Conservation (phyloP, 352 stramenopile species). For the Saprolegnia parasitica region DNA sequence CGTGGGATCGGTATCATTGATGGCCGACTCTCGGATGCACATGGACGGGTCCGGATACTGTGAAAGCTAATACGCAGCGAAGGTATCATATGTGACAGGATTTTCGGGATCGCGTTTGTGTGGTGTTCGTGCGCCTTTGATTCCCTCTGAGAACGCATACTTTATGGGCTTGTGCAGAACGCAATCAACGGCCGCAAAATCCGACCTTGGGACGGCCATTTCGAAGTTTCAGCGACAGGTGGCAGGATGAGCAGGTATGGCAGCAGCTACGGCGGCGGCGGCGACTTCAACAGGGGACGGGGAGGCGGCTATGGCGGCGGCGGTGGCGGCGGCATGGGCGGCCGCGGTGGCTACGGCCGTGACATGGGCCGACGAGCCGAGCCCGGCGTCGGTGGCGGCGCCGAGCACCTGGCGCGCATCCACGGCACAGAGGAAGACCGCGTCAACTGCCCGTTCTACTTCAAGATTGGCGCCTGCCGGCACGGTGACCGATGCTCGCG, state of each 20-base stretch:
- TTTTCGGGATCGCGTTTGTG: not conserved
- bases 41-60: not conserved
- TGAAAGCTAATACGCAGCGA: not conserved
- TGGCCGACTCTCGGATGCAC: not conserved
- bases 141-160: not conserved
- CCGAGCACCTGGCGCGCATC: conserved; percentile 95
- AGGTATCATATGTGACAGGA: not conserved
- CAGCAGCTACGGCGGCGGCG: conserved; percentile 65
- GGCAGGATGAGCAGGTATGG: conserved; percentile 51
- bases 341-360: conserved; percentile 40
- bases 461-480: conserved; percentile 99
- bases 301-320: conserved; percentile 41
- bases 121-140: conserved; percentile 3
- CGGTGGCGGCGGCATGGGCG: conserved; percentile 46
- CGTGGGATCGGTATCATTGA: not conserved
- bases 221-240: conserved; percentile 21
- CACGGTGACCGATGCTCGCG: conserved; percentile 98
- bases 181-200: conserved; percentile 10
- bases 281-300: conserved; percentile 1
- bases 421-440: conserved; percentile 96
- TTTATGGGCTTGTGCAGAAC: not conserved
- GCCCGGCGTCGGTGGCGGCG: conserved; percentile 66
- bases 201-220: not conserved
- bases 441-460: conserved; percentile 99
- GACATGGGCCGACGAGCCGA: conserved; percentile 35